Evolutionary conservation across 805 yeast species (phyloP), one percentile per base, ranked within the genome.

Genomic region (Tetrapisispora phaffii): DNA sequence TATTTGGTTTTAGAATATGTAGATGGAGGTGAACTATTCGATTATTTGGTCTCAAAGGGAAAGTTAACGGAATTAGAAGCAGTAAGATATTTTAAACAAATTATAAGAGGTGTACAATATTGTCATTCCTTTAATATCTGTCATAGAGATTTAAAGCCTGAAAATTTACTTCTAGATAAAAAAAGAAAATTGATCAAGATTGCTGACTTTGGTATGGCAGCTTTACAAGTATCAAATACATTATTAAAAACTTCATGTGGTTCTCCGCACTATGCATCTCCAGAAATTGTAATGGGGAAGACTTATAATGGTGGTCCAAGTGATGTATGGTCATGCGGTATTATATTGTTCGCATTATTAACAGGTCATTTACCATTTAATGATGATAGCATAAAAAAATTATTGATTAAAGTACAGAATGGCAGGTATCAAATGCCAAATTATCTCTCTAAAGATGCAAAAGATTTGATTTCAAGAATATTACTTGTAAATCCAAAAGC

Each of bases 201-300:
- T 52, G 93, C 93, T 3, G 94, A 85, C 66, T 85, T 85, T 58
- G 94, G 94, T 45, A 85, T 85, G 94, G 94, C 94, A 23, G 93
- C 93, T 20, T 68, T 85, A 48, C 90, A 85, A 60, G 74, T 79
- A 49, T 77, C 77, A 46, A 85, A 80, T 44, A 76, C 76, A 60
- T 66, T 85, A 44, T 68, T 85, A 44, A 87, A 82, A 61, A 85
- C 94, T 4, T 79, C 86, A 15, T 85, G 94, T 68, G 94, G 94
- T 4, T 82, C 89, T 20, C 94, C 94, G 17, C 94, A 85, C 67
- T 85, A 85, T 62, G 93, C 93, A 7, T 85, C 94, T 2, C 94
- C 94, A 0, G 94, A 85, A 64, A 84, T 85, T 50, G 90, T 85
- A 17, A 74, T 80, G 55, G 90, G 93, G 16, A 75, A 76, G 55